Conservation (phyloP, 495 filamentous ascomycete genomes). For the Aspergillus mulundensis region DNA sequence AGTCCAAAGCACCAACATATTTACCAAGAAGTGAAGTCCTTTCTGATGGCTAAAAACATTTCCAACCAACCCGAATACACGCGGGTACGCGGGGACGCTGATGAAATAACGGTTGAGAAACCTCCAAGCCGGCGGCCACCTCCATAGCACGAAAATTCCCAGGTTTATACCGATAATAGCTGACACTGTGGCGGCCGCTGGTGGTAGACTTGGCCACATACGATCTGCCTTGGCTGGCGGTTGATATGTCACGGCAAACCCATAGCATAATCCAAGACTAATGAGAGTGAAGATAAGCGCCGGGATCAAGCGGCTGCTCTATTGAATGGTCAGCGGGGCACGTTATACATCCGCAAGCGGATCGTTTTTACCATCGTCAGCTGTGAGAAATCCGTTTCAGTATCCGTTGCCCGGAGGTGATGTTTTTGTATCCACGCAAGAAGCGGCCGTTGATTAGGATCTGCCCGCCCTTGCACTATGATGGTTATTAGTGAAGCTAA, state of each 20-base stretch:
- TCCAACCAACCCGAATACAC: conserved; percentile 59
- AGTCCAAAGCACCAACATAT: conserved; percentile 62
- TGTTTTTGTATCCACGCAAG: conserved; percentile 50
- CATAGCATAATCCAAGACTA: conserved; percentile 46
- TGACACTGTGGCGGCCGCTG: conserved; percentile 71
- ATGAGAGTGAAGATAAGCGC: conserved; percentile 53
- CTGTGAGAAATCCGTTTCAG: conserved; percentile 27
- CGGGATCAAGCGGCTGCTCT: conserved; percentile 61
- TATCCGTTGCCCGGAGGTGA: conserved; percentile 36
- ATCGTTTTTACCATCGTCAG: conserved; percentile 33
- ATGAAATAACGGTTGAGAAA: conserved; percentile 77
- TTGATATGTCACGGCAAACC: conserved; percentile 58
- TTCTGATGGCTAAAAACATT: conserved; percentile 76
- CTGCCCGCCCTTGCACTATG: conserved; percentile 37
- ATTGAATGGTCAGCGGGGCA: conserved; percentile 3
- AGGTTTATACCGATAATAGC: conserved; percentile 64
- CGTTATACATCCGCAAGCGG: not conserved
- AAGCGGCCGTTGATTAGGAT: conserved; percentile 36
- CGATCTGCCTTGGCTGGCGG: conserved; percentile 55
- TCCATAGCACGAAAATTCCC: conserved; percentile 60
- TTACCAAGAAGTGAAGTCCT: conserved; percentile 60
- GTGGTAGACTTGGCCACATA: conserved; percentile 69
- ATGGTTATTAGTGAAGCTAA: conserved; percentile 9
- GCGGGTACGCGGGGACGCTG: conserved; percentile 63
- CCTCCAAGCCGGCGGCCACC: conserved; percentile 62